These are phyloP conservation scores for Coprinopsis cinerea DNA, from an alignment of 768 basidiomycete genomes.

Conservation along the genomic window DNA sequence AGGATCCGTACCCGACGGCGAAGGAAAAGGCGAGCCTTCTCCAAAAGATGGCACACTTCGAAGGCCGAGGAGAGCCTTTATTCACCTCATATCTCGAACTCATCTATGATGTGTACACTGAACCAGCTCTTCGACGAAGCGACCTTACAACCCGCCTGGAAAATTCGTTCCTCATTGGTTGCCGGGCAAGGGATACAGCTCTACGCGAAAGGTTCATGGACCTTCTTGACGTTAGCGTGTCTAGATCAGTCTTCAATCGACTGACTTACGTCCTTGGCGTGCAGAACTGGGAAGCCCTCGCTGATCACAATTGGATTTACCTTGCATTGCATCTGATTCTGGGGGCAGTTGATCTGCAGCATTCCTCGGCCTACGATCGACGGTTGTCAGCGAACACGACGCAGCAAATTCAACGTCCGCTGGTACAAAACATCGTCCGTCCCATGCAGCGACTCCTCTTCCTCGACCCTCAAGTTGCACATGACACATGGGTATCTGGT, in stretches of 20 bases:
- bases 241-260: slow-evolving; percentile 74
- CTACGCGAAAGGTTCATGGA: slow-evolving; percentile 86
- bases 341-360: slow-evolving; percentile 47
- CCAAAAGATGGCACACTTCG: slow-evolving; percentile 82
- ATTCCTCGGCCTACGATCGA: slow-evolving; percentile 32
- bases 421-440: slow-evolving; percentile 54
- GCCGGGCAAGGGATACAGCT: slow-evolving; percentile 71
- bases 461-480: slow-evolving; percentile 70
- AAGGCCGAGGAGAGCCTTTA: slow-evolving; percentile 71
- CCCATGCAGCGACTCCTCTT: slow-evolving; percentile 81
- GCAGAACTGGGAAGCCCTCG: slow-evolving; percentile 91
- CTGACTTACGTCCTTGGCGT: slow-evolving; percentile 87
- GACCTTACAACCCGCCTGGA: slow-evolving; percentile 93
- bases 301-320: slow-evolving; percentile 92
- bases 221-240: slow-evolving; percentile 83
- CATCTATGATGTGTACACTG: slow-evolving; percentile 92
- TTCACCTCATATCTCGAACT: slow-evolving; percentile 83
- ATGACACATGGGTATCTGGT: slow-evolving; percentile 86
- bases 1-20: slow-evolving; percentile 83
- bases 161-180: slow-evolving; percentile 88
- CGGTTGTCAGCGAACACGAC: slow-evolving; percentile 27
- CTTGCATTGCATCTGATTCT: slow-evolving; percentile 86
- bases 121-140: slow-evolving; percentile 77
- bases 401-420: slow-evolving; percentile 31
- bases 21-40: slow-evolving; percentile 92